Percentiles rank a stretch among this genome's conserved stretches.
Evolutionary conservation across 2,329 filamentous ascomycete genomes (phyloP).

Genomic region (Pleomassaria siparia): DNA sequence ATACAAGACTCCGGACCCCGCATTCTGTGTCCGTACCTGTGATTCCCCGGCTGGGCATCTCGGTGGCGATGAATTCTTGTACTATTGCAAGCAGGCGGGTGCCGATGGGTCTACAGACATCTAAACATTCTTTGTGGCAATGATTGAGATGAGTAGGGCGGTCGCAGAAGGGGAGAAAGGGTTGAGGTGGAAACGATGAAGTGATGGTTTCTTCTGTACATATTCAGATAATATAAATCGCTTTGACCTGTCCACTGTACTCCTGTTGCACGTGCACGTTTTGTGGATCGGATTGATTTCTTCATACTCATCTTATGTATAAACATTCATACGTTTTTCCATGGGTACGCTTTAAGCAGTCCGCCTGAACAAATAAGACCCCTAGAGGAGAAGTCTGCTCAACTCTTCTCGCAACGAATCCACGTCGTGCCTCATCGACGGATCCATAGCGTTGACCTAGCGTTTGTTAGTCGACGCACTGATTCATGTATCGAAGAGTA

Average conservation of each 20-base stretch:
- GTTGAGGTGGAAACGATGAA: too few relatives aligned
- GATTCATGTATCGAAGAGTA: background rate
- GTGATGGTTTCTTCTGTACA: too few relatives aligned
- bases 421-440: constrained; percentile 23
- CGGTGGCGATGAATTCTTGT: background rate
- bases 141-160: too few relatives aligned
- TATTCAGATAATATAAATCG: too few relatives aligned
- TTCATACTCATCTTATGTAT: background rate
- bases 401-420: constrained; percentile 24
- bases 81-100: background rate
- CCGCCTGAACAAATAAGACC: too few relatives aligned
- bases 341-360: too few relatives aligned
- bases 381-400: constrained; percentile 24
- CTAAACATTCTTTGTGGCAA: too few relatives aligned
- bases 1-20: background rate
- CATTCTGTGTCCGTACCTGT: background rate
- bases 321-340: background rate
- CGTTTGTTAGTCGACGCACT: background rate
- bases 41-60: background rate
- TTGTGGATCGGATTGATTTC: background rate
- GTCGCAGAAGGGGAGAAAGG: too few relatives aligned
- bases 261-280: too few relatives aligned
- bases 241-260: too few relatives aligned
- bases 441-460: constrained; percentile 26
- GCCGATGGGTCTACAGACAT: background rate